A percentile compares a stretch with the other conserved stretches of the same genome.
Evolutionary conservation across 495 filamentous ascomycete genomes (phyloP).

Genomic region (Evansstolkia leycettana): DNA sequence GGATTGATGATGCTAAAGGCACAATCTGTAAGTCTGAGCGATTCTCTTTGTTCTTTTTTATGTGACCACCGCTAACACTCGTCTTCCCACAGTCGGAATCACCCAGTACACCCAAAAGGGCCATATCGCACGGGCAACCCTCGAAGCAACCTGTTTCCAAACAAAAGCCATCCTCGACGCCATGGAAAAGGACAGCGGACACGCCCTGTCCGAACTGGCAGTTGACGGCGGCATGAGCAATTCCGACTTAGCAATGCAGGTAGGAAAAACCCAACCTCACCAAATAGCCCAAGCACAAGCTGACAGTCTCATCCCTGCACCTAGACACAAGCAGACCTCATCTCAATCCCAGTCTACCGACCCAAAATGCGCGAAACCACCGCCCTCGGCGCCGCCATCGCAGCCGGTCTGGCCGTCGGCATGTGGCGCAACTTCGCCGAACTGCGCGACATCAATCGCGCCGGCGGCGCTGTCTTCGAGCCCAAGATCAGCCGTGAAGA

Average conservation of each 20-base stretch:
- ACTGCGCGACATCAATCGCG: slow-evolving; percentile 62
- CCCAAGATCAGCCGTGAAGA: slow-evolving; percentile 51
- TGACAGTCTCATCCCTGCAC: not conserved
- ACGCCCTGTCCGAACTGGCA: slow-evolving; percentile 62
- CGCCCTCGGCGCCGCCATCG: slow-evolving; percentile 83
- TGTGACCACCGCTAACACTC: no score
- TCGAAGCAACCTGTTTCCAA: slow-evolving; percentile 92
- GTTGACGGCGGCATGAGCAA: slow-evolving; percentile 95
- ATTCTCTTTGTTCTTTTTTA: not conserved
- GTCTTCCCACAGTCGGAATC: slow-evolving; percentile 51
- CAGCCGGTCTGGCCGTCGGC: slow-evolving; percentile 78
- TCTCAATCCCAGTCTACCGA: slow-evolving; percentile 33
- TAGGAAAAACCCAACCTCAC: slow-evolving; percentile 8
- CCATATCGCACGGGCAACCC: slow-evolving; percentile 85
- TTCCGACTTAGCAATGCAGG: slow-evolving; percentile 88
- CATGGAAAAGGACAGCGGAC: slow-evolving; percentile 88
- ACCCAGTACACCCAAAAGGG: slow-evolving; percentile 85
- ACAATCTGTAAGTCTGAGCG: slow-evolving; percentile 54
- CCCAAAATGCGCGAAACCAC: slow-evolving; percentile 82
- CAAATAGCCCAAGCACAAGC: not conserved
- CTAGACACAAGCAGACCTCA: slow-evolving; percentile 31
- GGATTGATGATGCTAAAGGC: slow-evolving; percentile 93
- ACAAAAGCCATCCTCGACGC: slow-evolving; percentile 90
- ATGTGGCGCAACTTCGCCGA: slow-evolving; percentile 76
- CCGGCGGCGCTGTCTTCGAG: slow-evolving; percentile 59